Conservation (phyloP, 23 red algal genomes). For the Cyanidium caldarium region DNA sequence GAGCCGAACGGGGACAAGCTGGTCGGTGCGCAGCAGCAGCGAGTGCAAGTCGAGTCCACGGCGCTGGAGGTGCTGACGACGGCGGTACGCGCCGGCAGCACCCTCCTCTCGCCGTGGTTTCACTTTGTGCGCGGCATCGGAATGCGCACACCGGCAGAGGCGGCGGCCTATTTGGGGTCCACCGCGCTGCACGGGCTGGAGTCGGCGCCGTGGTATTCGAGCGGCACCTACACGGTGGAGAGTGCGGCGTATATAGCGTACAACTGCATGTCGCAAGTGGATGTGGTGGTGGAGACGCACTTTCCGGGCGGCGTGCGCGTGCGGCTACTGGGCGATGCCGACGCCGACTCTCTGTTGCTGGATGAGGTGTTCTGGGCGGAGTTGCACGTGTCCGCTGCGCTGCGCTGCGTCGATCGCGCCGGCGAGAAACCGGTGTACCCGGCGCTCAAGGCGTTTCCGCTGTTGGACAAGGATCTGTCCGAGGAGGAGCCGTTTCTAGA, state of each 20-base stretch:
- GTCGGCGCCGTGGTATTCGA: slow-evolving; percentile 56
- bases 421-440: slow-evolving; percentile 82
- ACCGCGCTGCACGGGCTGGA: slow-evolving; percentile 59
- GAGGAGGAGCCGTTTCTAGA: slow-evolving; percentile 30
- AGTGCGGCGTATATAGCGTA: slow-evolving; percentile 43
- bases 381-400: slow-evolving; percentile 29
- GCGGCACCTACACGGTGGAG: slow-evolving; percentile 49
- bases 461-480: slow-evolving; percentile 3
- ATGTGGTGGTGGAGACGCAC: slow-evolving; percentile 37
- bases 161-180: slow-evolving; percentile 54
- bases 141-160: slow-evolving; percentile 2
- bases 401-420: slow-evolving; percentile 17
- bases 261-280: slow-evolving; percentile 42
- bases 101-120: not conserved
- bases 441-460: slow-evolving; percentile 39
- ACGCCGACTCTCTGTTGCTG: not conserved
- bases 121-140: slow-evolving; percentile 74
- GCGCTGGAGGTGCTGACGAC: not conserved
- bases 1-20: too few species aligned
- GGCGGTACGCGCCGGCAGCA: not conserved
- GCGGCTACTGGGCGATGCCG: slow-evolving; percentile 17
- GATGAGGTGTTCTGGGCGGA: slow-evolving; percentile 39
- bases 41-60: not conserved
- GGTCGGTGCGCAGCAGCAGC: too few species aligned
- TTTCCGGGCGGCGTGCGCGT: slow-evolving; percentile 57